Base-by-base conservation (phyloP, 1,139 yeast species). In the Blastobotrys serpentis region DNA sequence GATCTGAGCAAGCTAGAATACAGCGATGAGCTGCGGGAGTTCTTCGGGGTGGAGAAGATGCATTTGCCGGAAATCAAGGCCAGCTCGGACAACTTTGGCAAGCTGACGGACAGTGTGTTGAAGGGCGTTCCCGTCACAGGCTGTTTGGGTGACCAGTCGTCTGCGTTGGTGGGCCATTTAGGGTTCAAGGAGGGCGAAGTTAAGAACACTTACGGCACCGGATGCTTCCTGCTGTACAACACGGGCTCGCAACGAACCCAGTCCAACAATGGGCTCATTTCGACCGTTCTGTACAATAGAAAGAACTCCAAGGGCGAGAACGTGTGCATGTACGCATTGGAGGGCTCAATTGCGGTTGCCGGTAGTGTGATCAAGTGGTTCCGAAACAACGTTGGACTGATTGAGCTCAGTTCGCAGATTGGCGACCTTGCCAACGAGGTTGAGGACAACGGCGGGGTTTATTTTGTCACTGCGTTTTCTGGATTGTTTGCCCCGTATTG, bases 201-300 rank as follows among this genome's bases (percentile, higher is more conserved):
- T 37, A 90, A 90, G 69, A 87, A 95, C 74, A 90, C 98, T n/a
- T 90, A 89, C 64, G 98, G 98, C 57, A 90, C 98, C 2, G 98
- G 98, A 56, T 88, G 96, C 67, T 90, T 90, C 76, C 69, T 90
- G 56, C 75, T 90, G 56, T 88, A 86, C 75, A 90, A 90, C 70
- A 87, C 96, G 2, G 98, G 98, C 49, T 68, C 74, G 43, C 59
- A 58, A 50, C 71, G 73, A 10, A 68, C 71, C 22, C 78, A 83
- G 43, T 81, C 90, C 37, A 74, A 78, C 38, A 82, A 86, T 63
- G 97, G 97, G 43, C 82, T 95, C 8, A 76, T 90, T 59, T 88
- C 97, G 38, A 90, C 97, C 1, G 77, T 89, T 50, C 96, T 94
- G 1, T 90, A 77, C 72, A 87, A 95, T 86, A 85, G 89, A 70